A percentile compares a stretch with the other conserved stretches of the same genome.
Conservation (phyloP, 345 rosid species). For the Noccaea bulbosa region DNA sequence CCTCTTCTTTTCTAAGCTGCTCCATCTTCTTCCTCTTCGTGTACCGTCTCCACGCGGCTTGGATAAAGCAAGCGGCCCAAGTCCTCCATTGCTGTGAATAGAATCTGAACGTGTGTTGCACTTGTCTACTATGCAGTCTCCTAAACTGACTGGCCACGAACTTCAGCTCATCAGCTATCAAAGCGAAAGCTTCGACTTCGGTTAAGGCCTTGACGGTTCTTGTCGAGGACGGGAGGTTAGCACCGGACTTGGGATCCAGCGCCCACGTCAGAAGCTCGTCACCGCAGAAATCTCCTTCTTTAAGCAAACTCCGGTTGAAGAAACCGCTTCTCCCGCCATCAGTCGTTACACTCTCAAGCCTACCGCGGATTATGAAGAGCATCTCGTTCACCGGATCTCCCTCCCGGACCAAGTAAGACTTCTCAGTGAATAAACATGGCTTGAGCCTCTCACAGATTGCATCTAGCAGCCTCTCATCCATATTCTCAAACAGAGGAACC, state of each 20-base stretch:
- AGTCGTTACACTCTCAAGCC: conserved; percentile 91
- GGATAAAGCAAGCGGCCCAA: conserved; percentile 97
- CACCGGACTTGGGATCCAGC: conserved; percentile 83
- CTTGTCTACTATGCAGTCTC: conserved; percentile 92
- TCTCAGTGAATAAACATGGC: conserved; percentile 83
- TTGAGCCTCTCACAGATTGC: conserved; percentile 93
- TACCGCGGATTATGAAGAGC: conserved; percentile 95
- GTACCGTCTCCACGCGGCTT: conserved; percentile 94
- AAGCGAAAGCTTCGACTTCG: conserved; percentile 95
- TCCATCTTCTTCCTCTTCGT: conserved; percentile 80
- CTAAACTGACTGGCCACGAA: conserved; percentile 94
- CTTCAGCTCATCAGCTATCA: conserved; percentile 84
- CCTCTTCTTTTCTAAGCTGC: conserved; percentile 75
- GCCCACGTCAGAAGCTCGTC: conserved; percentile 99
- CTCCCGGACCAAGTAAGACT: conserved; percentile 85
- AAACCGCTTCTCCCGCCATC: conserved; percentile 97
- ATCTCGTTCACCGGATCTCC: conserved; percentile 97
- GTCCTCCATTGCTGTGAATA: conserved; percentile 98
- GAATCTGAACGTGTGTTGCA: conserved; percentile 95
- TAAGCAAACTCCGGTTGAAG: conserved; percentile 73
- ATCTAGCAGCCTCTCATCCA: conserved; percentile 94
- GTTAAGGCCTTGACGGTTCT: conserved; percentile 81
- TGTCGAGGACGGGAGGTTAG: conserved; percentile 87
- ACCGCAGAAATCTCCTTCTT: conserved; percentile 94
- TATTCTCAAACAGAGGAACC: conserved; percentile 91